Evolutionary conservation across 192 early-diverging fungal species (phyloP).

Genomic region (Podochytrium sp.): DNA sequence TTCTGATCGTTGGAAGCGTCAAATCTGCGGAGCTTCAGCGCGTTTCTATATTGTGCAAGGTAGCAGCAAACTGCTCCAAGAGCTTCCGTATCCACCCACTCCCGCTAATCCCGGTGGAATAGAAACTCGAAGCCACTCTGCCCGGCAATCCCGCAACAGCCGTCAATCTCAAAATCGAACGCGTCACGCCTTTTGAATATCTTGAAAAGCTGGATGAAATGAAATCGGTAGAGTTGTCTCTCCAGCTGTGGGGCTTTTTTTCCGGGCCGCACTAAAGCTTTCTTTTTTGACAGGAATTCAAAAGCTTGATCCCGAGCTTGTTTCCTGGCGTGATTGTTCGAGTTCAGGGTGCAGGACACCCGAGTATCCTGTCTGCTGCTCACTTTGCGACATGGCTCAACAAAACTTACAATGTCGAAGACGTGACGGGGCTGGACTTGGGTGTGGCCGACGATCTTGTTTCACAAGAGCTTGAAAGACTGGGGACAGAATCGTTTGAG

Average conservation of each 20-base stretch:
- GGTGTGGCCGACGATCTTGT: slow-evolving; percentile 9
- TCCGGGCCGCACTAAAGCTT: not conserved
- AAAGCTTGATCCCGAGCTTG: slow-evolving; percentile 1
- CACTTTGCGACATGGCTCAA: slow-evolving; percentile 4
- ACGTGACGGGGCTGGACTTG: slow-evolving; percentile 5
- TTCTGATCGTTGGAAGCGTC: slow-evolving; percentile 13
- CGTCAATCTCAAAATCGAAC: not conserved
- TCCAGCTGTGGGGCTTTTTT: not conserved
- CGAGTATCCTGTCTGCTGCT: not conserved
- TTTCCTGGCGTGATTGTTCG: slow-evolving; percentile 19
- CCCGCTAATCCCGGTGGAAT: too few relatives aligned
- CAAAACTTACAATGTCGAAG: not conserved
- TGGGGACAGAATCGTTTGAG: not conserved
- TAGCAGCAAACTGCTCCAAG: not conserved
- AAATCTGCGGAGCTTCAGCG: slow-evolving; percentile 9
- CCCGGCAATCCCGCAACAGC: too few relatives aligned
- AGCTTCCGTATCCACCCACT: not conserved
- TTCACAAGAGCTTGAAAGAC: slow-evolving; percentile 1
- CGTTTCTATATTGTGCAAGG: not conserved
- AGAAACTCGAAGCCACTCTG: slow-evolving; percentile 9
- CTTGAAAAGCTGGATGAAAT: slow-evolving; percentile 16
- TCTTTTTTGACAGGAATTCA: slow-evolving; percentile 7
- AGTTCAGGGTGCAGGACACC: not conserved
- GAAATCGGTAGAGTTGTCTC: not conserved
- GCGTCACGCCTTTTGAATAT: slow-evolving; percentile 15